phyloP scores from a whole-genome alignment of 1,284 basidiomycete genomes.

The Phellinidium pouzarii region DNA sequence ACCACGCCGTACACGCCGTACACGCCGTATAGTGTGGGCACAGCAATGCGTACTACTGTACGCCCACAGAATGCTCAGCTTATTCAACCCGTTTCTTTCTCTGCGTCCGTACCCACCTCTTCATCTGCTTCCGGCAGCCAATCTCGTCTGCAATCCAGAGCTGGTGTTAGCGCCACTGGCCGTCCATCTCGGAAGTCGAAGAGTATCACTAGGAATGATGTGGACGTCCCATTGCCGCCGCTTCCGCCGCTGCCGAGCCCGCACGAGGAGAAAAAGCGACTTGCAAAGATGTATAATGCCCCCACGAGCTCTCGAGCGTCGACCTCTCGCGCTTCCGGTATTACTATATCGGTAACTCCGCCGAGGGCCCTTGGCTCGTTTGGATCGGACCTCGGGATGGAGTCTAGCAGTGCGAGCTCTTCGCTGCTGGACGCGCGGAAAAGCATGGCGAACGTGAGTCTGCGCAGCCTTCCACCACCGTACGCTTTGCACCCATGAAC shows the following conservation, averaged over 20 bases:
- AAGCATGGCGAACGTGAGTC: not conserved
- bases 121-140: not conserved
- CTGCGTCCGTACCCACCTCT: not conserved
- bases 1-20: not conserved
- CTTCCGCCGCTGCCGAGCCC: slow-evolving; percentile 2
- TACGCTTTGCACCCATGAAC: slow-evolving; percentile 6
- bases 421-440: slow-evolving; percentile 3
- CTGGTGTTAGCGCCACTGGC: not conserved
- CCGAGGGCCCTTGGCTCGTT: not conserved
- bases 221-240: not conserved
- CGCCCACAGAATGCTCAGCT: slow-evolving; percentile 10
- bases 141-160: not conserved
- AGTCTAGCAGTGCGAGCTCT: not conserved
- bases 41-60: slow-evolving; percentile 7
- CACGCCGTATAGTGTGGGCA: slow-evolving; percentile 3
- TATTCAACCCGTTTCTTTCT: not conserved
- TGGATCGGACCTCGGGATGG: not conserved
- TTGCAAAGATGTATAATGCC: not conserved
- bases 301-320: not conserved
- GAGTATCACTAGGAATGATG: not conserved
- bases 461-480: slow-evolving; percentile 12
- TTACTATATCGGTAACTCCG: not conserved
- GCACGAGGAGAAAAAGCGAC: slow-evolving; percentile 1
- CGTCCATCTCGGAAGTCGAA: not conserved
- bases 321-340: not conserved